Percentiles rank a stretch among this genome's conserved stretches.
Evolutionary conservation across 352 stramenopile species (phyloP).

Genomic region (Phytophthora sojae): DNA sequence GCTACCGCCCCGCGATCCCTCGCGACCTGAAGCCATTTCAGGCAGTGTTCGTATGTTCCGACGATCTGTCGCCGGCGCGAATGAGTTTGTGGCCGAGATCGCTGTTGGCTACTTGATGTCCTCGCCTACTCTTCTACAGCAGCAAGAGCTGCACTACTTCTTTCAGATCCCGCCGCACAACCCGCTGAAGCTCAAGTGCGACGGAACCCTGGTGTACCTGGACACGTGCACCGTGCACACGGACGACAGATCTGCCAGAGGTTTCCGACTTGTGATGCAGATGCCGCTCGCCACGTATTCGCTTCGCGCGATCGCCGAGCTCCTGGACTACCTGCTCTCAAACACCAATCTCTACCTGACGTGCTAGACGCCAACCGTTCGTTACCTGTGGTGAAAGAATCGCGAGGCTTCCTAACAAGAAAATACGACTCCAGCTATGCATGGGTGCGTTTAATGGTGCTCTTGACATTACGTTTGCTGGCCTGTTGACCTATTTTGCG

Average conservation of each 20-base stretch:
- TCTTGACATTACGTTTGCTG: background rate
- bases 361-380: constrained; percentile 18
- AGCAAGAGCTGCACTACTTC: constrained; percentile 41
- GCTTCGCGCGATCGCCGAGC: constrained; percentile 31
- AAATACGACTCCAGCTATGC: background rate
- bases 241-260: constrained; percentile 24
- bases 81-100: constrained; percentile 31
- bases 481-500: background rate
- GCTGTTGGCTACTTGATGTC: constrained; percentile 36
- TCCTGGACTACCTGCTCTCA: constrained; percentile 38
- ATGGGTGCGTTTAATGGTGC: background rate
- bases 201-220: constrained; percentile 25
- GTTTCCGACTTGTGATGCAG: constrained; percentile 36
- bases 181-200: constrained; percentile 35
- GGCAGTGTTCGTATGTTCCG: constrained; percentile 36
- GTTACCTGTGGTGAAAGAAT: constrained; percentile 16
- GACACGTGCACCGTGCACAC: constrained; percentile 22
- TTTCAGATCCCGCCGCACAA: constrained; percentile 46
- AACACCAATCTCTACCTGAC: constrained; percentile 15
- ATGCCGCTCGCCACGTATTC: constrained; percentile 28
- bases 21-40: constrained; percentile 10
- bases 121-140: constrained; percentile 19
- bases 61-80: background rate
- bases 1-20: constrained; percentile 26
- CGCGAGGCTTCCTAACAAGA: background rate